Conservation (phyloP, 306 rosid genomes). For the Vicia faba region DNA sequence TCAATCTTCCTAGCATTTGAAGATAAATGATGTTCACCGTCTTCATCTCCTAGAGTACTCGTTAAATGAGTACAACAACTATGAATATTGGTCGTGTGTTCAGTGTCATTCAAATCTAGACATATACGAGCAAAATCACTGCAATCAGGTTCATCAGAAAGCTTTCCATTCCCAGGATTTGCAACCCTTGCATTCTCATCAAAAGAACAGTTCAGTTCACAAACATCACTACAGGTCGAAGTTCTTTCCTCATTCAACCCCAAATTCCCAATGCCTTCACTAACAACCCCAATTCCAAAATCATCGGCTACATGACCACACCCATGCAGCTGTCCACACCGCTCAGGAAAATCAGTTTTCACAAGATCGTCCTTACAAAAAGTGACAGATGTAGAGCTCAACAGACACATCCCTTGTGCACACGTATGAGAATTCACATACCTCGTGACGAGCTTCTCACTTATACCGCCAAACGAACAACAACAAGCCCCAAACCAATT, state of each 20-base stretch:
- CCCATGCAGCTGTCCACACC: slow-evolving; percentile 32
- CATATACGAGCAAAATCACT: slow-evolving; percentile 37
- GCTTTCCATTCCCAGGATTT: slow-evolving; percentile 40
- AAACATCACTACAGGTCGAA: slow-evolving; percentile 35
- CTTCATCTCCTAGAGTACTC: slow-evolving; percentile 37
- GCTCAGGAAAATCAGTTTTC: slow-evolving; percentile 46
- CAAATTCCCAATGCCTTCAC: slow-evolving; percentile 34
- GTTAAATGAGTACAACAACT: slow-evolving; percentile 51
- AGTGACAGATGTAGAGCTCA: slow-evolving; percentile 61
- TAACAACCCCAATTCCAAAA: slow-evolving; percentile 24
- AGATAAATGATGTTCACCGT: slow-evolving; percentile 47
- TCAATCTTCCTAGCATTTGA: slow-evolving; percentile 40
- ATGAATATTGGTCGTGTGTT: slow-evolving; percentile 29
- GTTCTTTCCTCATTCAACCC: slow-evolving; percentile 36
- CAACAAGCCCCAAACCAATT: slow-evolving; percentile 95
- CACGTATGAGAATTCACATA: slow-evolving; percentile 67
- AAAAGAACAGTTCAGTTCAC: slow-evolving; percentile 26
- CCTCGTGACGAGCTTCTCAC: slow-evolving; percentile 81
- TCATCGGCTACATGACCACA: slow-evolving; percentile 33
- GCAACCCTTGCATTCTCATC: slow-evolving; percentile 39
- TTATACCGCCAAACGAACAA: slow-evolving; percentile 87
- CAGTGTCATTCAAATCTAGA: slow-evolving; percentile 40
- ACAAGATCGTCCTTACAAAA: slow-evolving; percentile 81
- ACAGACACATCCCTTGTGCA: slow-evolving; percentile 62
- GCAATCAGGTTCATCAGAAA: slow-evolving; percentile 39